These are phyloP conservation scores for Vigna nakashimae DNA, from an alignment of 306 rosid genomes.

Conservation along the genomic window DNA sequence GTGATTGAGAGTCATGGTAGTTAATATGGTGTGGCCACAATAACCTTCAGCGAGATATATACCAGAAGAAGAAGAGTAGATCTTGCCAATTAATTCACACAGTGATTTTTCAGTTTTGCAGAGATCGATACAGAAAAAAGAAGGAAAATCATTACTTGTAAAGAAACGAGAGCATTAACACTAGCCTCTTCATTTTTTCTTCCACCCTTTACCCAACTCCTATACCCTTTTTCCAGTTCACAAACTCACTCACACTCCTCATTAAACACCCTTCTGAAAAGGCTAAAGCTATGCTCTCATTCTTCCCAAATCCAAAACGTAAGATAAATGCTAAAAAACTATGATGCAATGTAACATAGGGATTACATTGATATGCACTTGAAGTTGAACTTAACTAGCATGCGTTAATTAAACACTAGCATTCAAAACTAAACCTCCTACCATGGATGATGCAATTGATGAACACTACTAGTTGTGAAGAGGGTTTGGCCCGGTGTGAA, in stretches of 20 bases:
- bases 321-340: not conserved
- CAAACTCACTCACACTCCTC: constrained; percentile 14
- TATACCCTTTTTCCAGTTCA: not conserved
- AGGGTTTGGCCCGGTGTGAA: constrained; percentile 96
- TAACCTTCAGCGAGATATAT: not conserved
- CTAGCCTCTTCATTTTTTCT: constrained; percentile 59
- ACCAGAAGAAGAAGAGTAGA: constrained; percentile 13
- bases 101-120: constrained; percentile 41
- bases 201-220: not conserved
- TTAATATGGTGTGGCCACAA: constrained; percentile 31
- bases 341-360: not conserved
- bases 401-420: constrained; percentile 32
- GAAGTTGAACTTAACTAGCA: not conserved
- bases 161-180: constrained; percentile 71
- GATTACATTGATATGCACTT: constrained; percentile 41
- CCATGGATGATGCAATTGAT: not conserved
- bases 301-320: constrained; percentile 48
- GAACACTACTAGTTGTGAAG: constrained; percentile 75
- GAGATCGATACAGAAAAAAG: constrained; percentile 37
- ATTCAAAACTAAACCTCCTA: constrained; percentile 39
- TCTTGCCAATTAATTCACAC: constrained; percentile 46
- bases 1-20: not conserved
- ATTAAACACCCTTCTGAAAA: constrained; percentile 52
- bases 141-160: constrained; percentile 40
- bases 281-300: constrained; percentile 80